Base-by-base conservation (phyloP, 2,329 filamentous ascomycete genomes). In the Hymenoscyphus scutula region DNA sequence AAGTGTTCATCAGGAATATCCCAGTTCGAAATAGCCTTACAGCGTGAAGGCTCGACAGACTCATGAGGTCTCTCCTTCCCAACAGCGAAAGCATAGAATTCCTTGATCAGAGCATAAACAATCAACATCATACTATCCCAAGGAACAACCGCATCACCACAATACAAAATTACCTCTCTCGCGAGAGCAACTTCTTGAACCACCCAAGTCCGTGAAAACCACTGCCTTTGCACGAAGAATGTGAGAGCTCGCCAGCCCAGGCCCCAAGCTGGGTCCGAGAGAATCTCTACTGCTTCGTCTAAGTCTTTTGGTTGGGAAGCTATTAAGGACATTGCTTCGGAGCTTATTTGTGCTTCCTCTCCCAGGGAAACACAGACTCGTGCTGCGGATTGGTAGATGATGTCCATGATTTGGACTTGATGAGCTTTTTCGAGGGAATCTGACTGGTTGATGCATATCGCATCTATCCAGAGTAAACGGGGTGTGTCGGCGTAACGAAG, bases 341-440 rank as follows among this genome's bases (percentile, higher is more conserved):
- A n/a, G 45, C 57, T 59, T n/a, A 30, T 25, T 11, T 32, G 15
- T 4, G 30, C 56, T 30, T 56, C 56, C 45, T 45, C 60, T n/a
- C 71, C 71, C 1, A 73, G 63, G 71, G 71, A 74, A 1, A 71
- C 63, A 8, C 70, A 30, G 4, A 70, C 68, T 15, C 62, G 53
- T 6, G 59, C 15, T 13, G 69, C 67, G 13, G 53, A 8, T 53
- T 64, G 45, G 54, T 69, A 75, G 25, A 74, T 72, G 5, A 66
- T n/a, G n/a, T 61, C 64, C 68, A 71, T 72, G n/a, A 64, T 56
- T 3, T 55, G 30, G 3, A 72, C 65, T 55, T 71, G 69, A 6
- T 61, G 19, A 15, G 19, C 58, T 38, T 62, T 67, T 53, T 71
- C 70, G 5, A 19, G 25, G 13, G 51, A 38, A 41, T 70, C 62